Evolutionary conservation across 75 land plant genomes (phyloP).

Genomic region (Sequoia sempervirens): DNA sequence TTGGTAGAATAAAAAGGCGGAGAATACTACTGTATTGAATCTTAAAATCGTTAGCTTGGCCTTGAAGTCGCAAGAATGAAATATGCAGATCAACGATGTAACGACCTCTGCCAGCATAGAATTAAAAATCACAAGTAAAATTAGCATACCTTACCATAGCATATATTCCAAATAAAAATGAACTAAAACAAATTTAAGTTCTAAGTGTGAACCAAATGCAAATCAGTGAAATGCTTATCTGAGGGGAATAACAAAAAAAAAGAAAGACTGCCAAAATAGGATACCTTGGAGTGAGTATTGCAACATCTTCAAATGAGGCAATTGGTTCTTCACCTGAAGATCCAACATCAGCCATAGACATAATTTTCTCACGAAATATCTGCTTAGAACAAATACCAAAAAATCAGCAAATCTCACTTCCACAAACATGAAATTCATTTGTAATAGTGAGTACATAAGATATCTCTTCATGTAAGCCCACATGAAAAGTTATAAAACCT

Average conservation of each 20-base stretch:
- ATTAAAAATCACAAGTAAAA: neutral
- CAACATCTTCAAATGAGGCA: constrained; percentile 71
- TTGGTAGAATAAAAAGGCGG: constrained; percentile 80
- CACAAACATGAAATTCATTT: neutral
- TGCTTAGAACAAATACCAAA: constrained; percentile 6
- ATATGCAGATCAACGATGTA: constrained; percentile 80
- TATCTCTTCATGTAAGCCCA: neutral
- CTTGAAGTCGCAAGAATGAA: constrained; percentile 81
- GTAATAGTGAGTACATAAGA: neutral
- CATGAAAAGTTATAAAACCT: neutral
- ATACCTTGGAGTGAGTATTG: constrained; percentile 86
- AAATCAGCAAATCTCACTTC: neutral
- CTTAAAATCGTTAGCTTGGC: constrained; percentile 89
- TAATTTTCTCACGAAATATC: constrained; percentile 75
- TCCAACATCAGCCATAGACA: constrained; percentile 81
- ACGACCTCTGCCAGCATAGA: constrained; percentile 56
- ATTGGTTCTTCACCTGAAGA: constrained; percentile 66
- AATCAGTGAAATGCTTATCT: neutral
- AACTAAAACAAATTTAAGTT: neutral
- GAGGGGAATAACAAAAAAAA: neutral
- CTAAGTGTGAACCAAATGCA: neutral
- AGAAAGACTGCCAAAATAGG: neutral
- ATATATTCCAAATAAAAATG: neutral
- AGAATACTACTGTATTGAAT: constrained; percentile 89
- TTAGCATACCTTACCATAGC: neutral